These are phyloP conservation scores for Tritrichomonas musculus DNA, from an alignment of 208 protist species.

Conservation along the genomic window DNA sequence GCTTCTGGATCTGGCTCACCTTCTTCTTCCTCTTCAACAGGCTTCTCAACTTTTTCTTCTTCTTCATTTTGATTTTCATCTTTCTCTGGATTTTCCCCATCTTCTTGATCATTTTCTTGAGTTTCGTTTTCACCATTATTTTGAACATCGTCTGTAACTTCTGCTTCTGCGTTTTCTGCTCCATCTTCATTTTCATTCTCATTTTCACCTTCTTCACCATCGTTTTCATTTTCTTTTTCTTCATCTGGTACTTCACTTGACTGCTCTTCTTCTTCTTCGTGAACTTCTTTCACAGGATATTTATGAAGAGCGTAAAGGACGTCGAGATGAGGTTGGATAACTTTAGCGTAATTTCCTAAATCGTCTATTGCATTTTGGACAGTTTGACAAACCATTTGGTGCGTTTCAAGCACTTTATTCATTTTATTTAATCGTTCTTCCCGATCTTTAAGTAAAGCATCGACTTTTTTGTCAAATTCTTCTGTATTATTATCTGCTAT, in stretches of 20 bases:
- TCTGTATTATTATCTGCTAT: neutral
- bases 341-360: neutral
- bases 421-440: neutral
- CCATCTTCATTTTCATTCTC: neutral
- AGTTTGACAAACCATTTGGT: neutral
- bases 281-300: neutral
- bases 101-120: neutral
- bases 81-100: neutral
- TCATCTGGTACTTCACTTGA: neutral
- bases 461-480: neutral
- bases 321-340: neutral
- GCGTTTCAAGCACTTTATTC: neutral
- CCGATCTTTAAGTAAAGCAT: neutral
- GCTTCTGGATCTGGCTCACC: neutral
- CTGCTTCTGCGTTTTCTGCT: neutral
- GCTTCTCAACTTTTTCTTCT: neutral
- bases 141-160: neutral
- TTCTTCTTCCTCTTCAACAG: neutral
- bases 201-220: neutral
- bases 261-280: neutral
- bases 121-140: neutral
- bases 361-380: neutral
- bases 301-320: neutral
- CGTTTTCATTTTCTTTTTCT: neutral
- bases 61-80: neutral